Evolutionary conservation across 352 stramenopile species (phyloP).

Genomic region (Saprolegnia diclina): DNA sequence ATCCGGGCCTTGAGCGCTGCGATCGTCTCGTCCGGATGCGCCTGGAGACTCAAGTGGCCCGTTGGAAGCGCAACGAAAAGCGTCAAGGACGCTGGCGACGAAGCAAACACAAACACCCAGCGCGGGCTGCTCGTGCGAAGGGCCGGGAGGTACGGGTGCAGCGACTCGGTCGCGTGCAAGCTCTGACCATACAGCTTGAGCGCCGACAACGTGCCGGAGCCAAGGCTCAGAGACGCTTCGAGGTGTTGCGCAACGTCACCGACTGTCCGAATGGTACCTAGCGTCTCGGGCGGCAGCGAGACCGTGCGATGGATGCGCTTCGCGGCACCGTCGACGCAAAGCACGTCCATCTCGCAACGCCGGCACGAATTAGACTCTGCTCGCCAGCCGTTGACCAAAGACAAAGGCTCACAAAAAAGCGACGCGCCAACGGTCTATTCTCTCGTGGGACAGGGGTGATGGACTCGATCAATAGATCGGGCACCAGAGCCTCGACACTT

Average conservation of each 20-base stretch:
- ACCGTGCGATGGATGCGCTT: too few species aligned
- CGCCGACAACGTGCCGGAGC: not conserved
- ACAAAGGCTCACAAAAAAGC: too few species aligned
- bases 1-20: not conserved
- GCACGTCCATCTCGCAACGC: too few species aligned
- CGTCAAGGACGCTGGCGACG: not conserved
- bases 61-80: not conserved
- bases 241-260: not conserved
- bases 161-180: not conserved
- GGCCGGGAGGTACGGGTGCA: constrained; percentile 1
- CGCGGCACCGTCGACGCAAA: too few species aligned
- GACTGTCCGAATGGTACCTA: not conserved
- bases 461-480: too few species aligned
- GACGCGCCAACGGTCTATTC: too few species aligned
- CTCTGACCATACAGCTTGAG: constrained; percentile 15
- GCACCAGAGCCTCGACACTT: too few species aligned
- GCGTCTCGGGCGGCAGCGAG: not conserved
- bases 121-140: constrained; percentile 11
- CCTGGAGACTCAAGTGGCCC: not conserved
- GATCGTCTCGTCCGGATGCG: not conserved
- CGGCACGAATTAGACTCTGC: too few species aligned
- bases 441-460: too few species aligned
- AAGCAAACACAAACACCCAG: not conserved
- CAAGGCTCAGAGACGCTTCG: not conserved
- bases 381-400: too few species aligned